A percentile compares a stretch with the other conserved stretches of the same genome.
phyloP scores from a whole-genome alignment of 2,329 filamentous ascomycete species.

The Pseudogymnoascus sp. region DNA sequence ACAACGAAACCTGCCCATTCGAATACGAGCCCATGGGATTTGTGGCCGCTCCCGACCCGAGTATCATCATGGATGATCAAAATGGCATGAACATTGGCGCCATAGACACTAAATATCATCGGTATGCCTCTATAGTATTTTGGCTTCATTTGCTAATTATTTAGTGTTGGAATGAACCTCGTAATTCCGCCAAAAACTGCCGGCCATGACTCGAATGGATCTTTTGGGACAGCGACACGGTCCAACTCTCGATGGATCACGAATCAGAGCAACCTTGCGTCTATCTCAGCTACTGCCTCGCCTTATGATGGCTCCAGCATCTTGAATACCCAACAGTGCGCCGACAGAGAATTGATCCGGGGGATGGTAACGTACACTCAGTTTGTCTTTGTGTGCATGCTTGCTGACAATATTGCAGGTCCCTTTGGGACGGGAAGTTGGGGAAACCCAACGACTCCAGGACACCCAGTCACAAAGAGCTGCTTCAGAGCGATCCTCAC shows the following conservation, averaged over 20 bases:
- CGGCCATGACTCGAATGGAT: too few relatives aligned
- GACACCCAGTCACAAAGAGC: background rate
- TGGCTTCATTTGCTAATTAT: background rate
- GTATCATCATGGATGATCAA: background rate
- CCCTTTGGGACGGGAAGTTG: background rate
- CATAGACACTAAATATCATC: background rate
- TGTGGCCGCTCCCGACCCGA: background rate
- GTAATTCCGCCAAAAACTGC: background rate
- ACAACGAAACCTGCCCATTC: background rate
- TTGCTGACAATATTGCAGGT: background rate
- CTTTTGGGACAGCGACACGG: background rate
- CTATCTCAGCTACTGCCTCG: background rate
- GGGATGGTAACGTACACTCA: background rate
- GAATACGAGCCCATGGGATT: background rate
- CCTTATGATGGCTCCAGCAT: background rate
- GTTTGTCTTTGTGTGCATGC: background rate
- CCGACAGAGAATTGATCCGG: background rate
- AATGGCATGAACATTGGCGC: background rate
- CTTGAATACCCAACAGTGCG: background rate
- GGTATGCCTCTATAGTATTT: background rate
- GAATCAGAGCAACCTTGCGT: background rate
- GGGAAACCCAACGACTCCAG: background rate
- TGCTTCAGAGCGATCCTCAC: background rate
- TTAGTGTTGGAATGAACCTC: background rate
- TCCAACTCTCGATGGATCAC: background rate